Percentiles rank a stretch among this genome's conserved stretches.
These are phyloP conservation scores for Leccinum olivaceoglutinosum DNA, from an alignment of 1,284 basidiomycete species.

Conservation along the genomic window DNA sequence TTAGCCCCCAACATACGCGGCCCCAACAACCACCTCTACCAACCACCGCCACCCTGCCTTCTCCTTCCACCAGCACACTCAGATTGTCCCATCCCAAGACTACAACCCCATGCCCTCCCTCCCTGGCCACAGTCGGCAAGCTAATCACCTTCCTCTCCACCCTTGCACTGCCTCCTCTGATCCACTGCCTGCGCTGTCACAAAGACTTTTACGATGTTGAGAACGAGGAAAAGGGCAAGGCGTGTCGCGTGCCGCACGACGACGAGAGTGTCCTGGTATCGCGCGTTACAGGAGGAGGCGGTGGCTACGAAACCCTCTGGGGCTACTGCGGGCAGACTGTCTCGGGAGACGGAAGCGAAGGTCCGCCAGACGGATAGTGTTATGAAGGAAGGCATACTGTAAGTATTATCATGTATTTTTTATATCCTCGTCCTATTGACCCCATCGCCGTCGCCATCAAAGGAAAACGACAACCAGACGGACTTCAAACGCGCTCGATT, in stretches of 20 bases:
- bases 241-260: conserved; percentile 50
- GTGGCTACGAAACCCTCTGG: conserved; percentile 52
- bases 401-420: conserved; percentile 17
- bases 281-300: conserved; percentile 29
- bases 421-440: not conserved
- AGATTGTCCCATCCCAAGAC: not conserved
- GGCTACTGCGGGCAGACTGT: conserved; percentile 65
- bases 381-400: conserved; percentile 78
- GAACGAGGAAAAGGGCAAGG: conserved; percentile 41
- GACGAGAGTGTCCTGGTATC: conserved; percentile 51
- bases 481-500: conserved; percentile 71
- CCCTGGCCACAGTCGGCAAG: conserved; percentile 33
- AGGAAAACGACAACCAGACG: conserved; percentile 36
- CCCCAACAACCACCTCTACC: conserved; percentile 10
- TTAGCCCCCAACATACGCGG: conserved; percentile 25
- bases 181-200: conserved; percentile 74
- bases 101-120: conserved; percentile 20
- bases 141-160: conserved; percentile 52
- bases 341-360: conserved; percentile 71
- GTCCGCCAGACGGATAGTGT: conserved; percentile 79
- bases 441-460: not conserved
- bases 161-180: conserved; percentile 55
- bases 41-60: conserved; percentile 2
- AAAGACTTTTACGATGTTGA: conserved; percentile 53
- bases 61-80: not conserved